A percentile compares a stretch with the other conserved stretches of the same genome.
These are phyloP conservation scores for Mucor irregularis DNA, from an alignment of 371 early-diverging fungal species.

Conservation along the genomic window DNA sequence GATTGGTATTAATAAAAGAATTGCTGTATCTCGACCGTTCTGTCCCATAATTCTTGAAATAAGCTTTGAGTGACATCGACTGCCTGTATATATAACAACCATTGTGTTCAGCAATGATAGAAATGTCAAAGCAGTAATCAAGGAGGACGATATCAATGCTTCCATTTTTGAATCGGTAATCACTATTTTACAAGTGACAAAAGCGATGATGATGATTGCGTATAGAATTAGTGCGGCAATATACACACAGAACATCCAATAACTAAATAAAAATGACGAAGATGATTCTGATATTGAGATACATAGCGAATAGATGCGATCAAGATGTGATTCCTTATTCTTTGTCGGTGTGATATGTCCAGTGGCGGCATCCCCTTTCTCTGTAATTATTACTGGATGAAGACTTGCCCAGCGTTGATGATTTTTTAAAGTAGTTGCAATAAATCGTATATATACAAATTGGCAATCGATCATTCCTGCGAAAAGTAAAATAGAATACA, in stretches of 20 bases:
- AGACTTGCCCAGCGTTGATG: slow-evolving; percentile 27
- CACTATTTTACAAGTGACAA: slow-evolving; percentile 12
- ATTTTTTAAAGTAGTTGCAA: slow-evolving; percentile 17
- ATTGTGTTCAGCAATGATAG: slow-evolving; percentile 10
- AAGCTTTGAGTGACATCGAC: slow-evolving; percentile 4
- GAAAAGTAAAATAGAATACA: slow-evolving; percentile 30
- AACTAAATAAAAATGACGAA: slow-evolving; percentile 4
- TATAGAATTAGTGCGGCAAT: slow-evolving; percentile 19
- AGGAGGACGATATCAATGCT: slow-evolving; percentile 14
- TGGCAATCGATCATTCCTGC: slow-evolving; percentile 28
- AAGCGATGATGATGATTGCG: slow-evolving; percentile 7
- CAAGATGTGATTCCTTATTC: no score
- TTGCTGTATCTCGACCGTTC: slow-evolving; percentile 8
- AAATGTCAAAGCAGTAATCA: slow-evolving; percentile 19
- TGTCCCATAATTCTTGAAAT: slow-evolving; percentile 13
- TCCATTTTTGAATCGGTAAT: slow-evolving; percentile 6
- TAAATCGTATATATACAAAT: slow-evolving; percentile 25
- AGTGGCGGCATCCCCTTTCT: slow-evolving; percentile 3
- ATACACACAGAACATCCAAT: slow-evolving; percentile 19
- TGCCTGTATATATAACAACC: slow-evolving; percentile 7
- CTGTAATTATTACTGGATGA: slow-evolving; percentile 14
- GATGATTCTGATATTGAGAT: no score
- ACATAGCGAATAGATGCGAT: no score
- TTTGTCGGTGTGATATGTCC: no score
- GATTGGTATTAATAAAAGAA: slow-evolving; percentile 12